phyloP scores from a whole-genome alignment of 2,329 filamentous ascomycete genomes.

The Epichloe sp. region DNA sequence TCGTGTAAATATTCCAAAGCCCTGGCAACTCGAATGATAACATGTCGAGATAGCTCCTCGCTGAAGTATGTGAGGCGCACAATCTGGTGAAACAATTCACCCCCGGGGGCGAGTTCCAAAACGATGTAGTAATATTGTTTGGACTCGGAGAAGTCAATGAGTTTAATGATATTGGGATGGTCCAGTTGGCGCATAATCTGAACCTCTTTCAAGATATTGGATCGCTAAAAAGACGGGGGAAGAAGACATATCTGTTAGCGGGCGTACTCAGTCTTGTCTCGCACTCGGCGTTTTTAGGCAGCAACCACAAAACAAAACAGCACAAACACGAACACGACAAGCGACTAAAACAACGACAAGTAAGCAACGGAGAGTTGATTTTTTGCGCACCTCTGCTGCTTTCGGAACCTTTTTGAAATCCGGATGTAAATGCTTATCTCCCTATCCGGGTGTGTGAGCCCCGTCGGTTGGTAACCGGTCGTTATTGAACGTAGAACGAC shows the following conservation, averaged over 20 bases:
- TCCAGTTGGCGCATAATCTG: slow-evolving; percentile 97
- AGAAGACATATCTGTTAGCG: slow-evolving; percentile 5
- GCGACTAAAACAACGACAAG: slow-evolving; percentile 20
- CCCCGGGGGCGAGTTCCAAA: slow-evolving; percentile 79
- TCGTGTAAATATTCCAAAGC: slow-evolving; percentile 91
- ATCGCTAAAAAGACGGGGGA: slow-evolving; percentile 45
- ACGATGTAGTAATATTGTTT: slow-evolving; percentile 96
- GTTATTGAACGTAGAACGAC: neutral
- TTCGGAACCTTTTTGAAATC: slow-evolving; percentile 92
- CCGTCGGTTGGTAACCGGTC: slow-evolving; percentile 39
- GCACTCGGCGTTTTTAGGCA: neutral
- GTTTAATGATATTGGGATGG: slow-evolving; percentile 88
- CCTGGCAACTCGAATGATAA: slow-evolving; percentile 90
- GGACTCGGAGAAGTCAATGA: slow-evolving; percentile 89
- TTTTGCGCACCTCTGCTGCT: slow-evolving; percentile 78
- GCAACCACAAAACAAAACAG: slow-evolving; percentile 12
- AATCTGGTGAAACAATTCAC: slow-evolving; percentile 96
- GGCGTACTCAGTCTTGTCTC: neutral
- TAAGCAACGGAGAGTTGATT: slow-evolving; percentile 21
- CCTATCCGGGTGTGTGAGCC: slow-evolving; percentile 45
- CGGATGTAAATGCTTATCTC: slow-evolving; percentile 85
- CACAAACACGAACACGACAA: slow-evolving; percentile 14
- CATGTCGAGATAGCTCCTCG: slow-evolving; percentile 85
- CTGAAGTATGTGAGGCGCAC: slow-evolving; percentile 97
- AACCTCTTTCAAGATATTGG: slow-evolving; percentile 96